Evolutionary conservation across 176 grass and related monocot genomes (phyloP), one percentile per base, ranked within the genome.

Genomic region (Alloteropsis semialata): DNA sequence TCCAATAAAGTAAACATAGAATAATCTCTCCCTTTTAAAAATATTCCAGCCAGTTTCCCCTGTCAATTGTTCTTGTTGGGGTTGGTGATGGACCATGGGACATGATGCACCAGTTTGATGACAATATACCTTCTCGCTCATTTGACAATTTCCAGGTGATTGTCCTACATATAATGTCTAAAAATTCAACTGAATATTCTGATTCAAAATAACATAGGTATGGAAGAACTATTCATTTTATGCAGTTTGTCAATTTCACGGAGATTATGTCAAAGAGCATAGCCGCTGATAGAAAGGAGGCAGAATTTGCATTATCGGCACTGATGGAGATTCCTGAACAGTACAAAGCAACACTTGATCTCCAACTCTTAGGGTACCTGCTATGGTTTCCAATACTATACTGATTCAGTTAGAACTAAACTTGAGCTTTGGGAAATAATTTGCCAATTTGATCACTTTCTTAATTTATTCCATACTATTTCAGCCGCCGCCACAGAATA

Each of bases 61-160:
- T 98, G 44, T 98, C 96, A 85, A 98, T 98, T 85, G 96, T 98
- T 77, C 85, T 98, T 79, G 96, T 98, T 24, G 93, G 96, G 64
- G 96, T 98, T 75, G 96, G 96, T 82, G 96, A 98, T 74, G 96
- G 96, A 62, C 96, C 96, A 30, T 98, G 96, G 96, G 96, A 98
- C 53, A 98, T 98, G 93, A 98, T 98, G 96, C 96, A 73, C 63
- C 83, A 96, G 77, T 98, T 98, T 87, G 96, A 98, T 58, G 96
- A 98, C 63, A 98, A 98, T 66, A 98, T 98, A 87, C 96, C 96
- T 54, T 75, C 89, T 56, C 96, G 96, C 33, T 86, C 96, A 74
- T 98, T 98, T 68, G 96, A 98, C 77, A 98, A 98, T 79, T 98
- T 98, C 81, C 96, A 98, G 91, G 96, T 98, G 65, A 83, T 50